Percentiles rank a stretch among this genome's conserved stretches.
phyloP scores from a whole-genome alignment of 768 basidiomycete genomes.

The Suillus clintonianus region DNA sequence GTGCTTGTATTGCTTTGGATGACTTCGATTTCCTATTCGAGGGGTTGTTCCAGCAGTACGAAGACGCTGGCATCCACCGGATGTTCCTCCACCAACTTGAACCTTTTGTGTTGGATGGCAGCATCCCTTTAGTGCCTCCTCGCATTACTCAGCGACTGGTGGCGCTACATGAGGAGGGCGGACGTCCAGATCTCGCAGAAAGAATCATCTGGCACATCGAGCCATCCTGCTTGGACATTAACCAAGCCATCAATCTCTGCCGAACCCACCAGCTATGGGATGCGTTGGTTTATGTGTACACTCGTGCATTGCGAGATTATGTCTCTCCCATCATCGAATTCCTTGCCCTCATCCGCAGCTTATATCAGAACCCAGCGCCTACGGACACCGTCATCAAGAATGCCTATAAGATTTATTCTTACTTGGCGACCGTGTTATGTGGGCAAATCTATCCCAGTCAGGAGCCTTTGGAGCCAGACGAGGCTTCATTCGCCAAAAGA shows the following conservation, averaged over 20 bases:
- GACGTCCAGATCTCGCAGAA: slow-evolving; percentile 76
- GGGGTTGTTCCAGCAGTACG: slow-evolving; percentile 89
- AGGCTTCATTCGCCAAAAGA: slow-evolving; percentile 68
- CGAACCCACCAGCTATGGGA: slow-evolving; percentile 85
- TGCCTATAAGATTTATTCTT: slow-evolving; percentile 92
- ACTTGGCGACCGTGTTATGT: slow-evolving; percentile 76
- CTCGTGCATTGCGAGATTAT: slow-evolving; percentile 83
- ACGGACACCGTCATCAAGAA: slow-evolving; percentile 65
- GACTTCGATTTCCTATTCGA: slow-evolving; percentile 91
- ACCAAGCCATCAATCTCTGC: slow-evolving; percentile 88
- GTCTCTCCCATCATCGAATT: slow-evolving; percentile 88
- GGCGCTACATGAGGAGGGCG: slow-evolving; percentile 70
- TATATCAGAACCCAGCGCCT: slow-evolving; percentile 18
- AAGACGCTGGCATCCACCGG: slow-evolving; percentile 75
- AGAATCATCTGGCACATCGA: slow-evolving; percentile 96
- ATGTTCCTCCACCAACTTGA: slow-evolving; percentile 87
- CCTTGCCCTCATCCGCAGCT: slow-evolving; percentile 65
- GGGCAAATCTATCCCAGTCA: slow-evolving; percentile 89
- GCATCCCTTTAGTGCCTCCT: slow-evolving; percentile 79
- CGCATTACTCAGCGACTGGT: slow-evolving; percentile 86
- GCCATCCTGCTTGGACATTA: slow-evolving; percentile 86
- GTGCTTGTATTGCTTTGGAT: slow-evolving; percentile 77
- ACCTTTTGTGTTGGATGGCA: slow-evolving; percentile 73
- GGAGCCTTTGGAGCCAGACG: slow-evolving; percentile 63
- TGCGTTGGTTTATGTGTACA: slow-evolving; percentile 93